Evolutionary conservation across 805 yeast genomes (phyloP).

Genomic region (Metschnikowia hibisci): DNA sequence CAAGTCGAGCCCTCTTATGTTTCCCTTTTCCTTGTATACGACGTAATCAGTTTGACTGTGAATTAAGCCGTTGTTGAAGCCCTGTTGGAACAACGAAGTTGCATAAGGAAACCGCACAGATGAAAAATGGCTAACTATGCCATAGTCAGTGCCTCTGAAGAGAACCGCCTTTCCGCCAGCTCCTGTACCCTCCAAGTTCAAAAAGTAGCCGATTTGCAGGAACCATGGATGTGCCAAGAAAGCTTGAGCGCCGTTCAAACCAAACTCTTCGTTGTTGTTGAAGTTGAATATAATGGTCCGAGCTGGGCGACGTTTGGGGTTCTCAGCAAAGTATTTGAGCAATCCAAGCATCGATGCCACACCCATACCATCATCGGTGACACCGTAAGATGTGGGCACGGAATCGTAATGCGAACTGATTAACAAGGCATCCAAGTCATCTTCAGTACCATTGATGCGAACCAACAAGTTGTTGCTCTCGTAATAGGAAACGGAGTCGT

Average conservation of each 20-base stretch:
- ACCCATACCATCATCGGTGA: slow-evolving; percentile 92
- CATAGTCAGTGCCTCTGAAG: slow-evolving; percentile 79
- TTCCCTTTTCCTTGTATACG: slow-evolving; percentile 60
- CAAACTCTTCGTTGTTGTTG: slow-evolving; percentile 88
- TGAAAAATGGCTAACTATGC: slow-evolving; percentile 55
- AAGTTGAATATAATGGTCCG: slow-evolving; percentile 79
- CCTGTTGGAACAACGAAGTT: slow-evolving; percentile 77
- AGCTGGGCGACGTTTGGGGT: slow-evolving; percentile 47
- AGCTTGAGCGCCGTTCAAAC: slow-evolving; percentile 73
- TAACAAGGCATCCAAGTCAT: slow-evolving; percentile 59
- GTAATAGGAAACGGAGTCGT: slow-evolving; percentile 62
- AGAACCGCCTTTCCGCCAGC: slow-evolving; percentile 82
- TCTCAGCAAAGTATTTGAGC: slow-evolving; percentile 42
- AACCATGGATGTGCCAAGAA: slow-evolving; percentile 75
- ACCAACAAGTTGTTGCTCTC: slow-evolving; percentile 82
- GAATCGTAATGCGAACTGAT: slow-evolving; percentile 87
- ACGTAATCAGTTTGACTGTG: slow-evolving; percentile 83
- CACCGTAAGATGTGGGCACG: slow-evolving; percentile 82
- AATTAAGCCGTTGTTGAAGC: slow-evolving; percentile 68
- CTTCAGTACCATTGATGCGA: slow-evolving; percentile 61
- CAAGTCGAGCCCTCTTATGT: slow-evolving; percentile 77
- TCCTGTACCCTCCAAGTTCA: slow-evolving; percentile 90
- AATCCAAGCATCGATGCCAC: slow-evolving; percentile 75
- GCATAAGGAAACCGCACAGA: slow-evolving; percentile 70
- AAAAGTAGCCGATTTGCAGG: slow-evolving; percentile 53